Percentiles rank a stretch among this genome's conserved stretches.
These are phyloP conservation scores for Penicillium griseofulvum DNA, from an alignment of 2,329 filamentous ascomycete species.

Conservation along the genomic window DNA sequence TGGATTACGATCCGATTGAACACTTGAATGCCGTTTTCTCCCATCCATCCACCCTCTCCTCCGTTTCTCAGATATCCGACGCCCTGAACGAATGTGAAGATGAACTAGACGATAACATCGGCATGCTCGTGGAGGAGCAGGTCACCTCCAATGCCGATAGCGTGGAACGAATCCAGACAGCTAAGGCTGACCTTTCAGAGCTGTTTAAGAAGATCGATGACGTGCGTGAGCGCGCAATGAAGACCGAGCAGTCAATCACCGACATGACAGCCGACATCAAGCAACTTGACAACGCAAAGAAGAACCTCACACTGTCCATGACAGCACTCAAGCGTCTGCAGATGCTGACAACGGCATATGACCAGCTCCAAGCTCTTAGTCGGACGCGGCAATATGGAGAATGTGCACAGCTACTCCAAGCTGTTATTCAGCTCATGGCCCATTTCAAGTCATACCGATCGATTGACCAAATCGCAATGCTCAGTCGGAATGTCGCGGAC, in stretches of 20 bases:
- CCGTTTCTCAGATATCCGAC: conserved; percentile 70
- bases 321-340: conserved; percentile 94
- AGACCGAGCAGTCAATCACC: conserved; percentile 93
- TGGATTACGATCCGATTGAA: conserved; percentile 86
- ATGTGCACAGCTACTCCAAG: conserved; percentile 88
- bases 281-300: conserved; percentile 91
- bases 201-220: conserved; percentile 94
- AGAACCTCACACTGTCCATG: conserved; percentile 95
- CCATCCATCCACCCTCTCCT: conserved; percentile 78
- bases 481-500: conserved; percentile 90
- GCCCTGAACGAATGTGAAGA: conserved; percentile 73
- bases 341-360: conserved; percentile 99
- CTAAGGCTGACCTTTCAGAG: conserved; percentile 82
- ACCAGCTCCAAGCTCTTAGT: conserved; percentile 80
- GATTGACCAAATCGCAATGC: conserved; percentile 93
- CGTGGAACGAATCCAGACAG: conserved; percentile 85
- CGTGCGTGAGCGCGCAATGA: conserved; percentile 80
- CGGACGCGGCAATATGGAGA: conserved; percentile 89
- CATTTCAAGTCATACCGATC: conserved; percentile 98
- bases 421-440: conserved; percentile 94
- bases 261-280: conserved; percentile 99
- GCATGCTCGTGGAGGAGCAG: conserved; percentile 68
- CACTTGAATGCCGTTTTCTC: conserved; percentile 94
- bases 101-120: conserved; percentile 77
- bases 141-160: conserved; percentile 82